These are phyloP conservation scores for Trichophyton verrucosum DNA, from an alignment of 2,329 filamentous ascomycete genomes.

Conservation along the genomic window DNA sequence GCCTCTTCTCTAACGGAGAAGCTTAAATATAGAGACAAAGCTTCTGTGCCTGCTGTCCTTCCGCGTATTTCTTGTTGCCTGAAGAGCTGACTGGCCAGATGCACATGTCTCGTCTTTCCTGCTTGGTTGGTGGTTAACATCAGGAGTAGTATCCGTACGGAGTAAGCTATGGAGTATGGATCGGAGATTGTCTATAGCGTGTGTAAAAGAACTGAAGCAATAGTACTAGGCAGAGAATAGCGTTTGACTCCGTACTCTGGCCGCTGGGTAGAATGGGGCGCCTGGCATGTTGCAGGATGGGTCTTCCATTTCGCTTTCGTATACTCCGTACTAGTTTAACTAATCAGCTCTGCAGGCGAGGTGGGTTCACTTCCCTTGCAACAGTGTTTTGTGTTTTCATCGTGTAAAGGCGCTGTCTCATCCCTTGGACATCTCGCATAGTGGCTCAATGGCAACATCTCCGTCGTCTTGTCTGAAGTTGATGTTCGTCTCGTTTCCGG, in stretches of 20 bases:
- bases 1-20: neutral
- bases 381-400: neutral
- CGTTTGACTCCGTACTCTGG: neutral
- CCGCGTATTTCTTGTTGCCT: neutral
- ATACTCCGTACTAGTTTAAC: neutral
- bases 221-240: no score
- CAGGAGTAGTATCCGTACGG: neutral
- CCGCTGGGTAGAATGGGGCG: neutral
- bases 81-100: neutral
- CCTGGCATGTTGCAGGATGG: neutral
- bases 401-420: neutral
- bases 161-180: neutral
- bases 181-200: neutral
- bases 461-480: neutral
- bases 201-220: neutral
- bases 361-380: neutral
- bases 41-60: neutral
- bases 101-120: neutral
- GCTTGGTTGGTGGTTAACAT: slow-evolving; percentile 1
- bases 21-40: neutral
- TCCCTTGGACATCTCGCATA: neutral
- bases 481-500: neutral
- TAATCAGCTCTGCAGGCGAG: neutral
- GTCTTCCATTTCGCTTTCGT: neutral
- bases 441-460: neutral